Conservation (phyloP, 1,139 yeast genomes). For the Suhomyces maxii region DNA sequence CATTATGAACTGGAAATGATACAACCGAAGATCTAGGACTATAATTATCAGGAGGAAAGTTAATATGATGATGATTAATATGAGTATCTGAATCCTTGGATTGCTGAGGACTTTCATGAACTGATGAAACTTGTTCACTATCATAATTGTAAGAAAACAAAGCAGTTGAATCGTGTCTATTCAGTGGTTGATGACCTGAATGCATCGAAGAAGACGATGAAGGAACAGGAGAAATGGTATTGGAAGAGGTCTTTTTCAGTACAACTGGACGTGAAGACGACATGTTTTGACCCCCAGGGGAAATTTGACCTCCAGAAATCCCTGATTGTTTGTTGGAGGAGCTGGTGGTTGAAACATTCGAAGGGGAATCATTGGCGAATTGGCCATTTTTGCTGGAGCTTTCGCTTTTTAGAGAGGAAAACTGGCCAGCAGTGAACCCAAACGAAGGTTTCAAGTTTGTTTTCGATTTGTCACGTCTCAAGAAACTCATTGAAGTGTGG, state of each 20-base stretch:
- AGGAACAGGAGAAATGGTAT: constrained; percentile 12
- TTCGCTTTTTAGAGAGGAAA: constrained; percentile 4
- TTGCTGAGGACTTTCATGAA: background rate
- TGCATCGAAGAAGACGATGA: constrained; percentile 8
- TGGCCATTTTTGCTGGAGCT: background rate
- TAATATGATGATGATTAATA: background rate
- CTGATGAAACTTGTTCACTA: constrained; percentile 5
- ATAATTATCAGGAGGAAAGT: constrained; percentile 13
- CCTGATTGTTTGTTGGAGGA: background rate
- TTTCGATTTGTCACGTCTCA: constrained; percentile 31
- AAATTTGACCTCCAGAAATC: constrained; percentile 1
- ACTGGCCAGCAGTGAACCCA: constrained; percentile 18
- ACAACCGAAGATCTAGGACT: constrained; percentile 20
- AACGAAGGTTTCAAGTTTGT: constrained; percentile 17
- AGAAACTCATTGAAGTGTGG: constrained; percentile 26
- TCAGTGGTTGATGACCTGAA: background rate
- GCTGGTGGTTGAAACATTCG: background rate
- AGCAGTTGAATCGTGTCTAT: constrained; percentile 7
- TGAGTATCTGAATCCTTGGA: constrained; percentile 1
- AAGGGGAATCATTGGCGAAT: background rate
- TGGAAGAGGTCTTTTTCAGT: constrained; percentile 8
- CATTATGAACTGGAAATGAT: constrained; percentile 12
- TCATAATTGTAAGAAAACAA: constrained; percentile 14
- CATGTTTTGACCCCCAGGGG: constrained; percentile 2
- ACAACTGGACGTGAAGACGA: background rate